Conservation (phyloP, 352 stramenopile genomes). For the Phytophthora sojae region DNA sequence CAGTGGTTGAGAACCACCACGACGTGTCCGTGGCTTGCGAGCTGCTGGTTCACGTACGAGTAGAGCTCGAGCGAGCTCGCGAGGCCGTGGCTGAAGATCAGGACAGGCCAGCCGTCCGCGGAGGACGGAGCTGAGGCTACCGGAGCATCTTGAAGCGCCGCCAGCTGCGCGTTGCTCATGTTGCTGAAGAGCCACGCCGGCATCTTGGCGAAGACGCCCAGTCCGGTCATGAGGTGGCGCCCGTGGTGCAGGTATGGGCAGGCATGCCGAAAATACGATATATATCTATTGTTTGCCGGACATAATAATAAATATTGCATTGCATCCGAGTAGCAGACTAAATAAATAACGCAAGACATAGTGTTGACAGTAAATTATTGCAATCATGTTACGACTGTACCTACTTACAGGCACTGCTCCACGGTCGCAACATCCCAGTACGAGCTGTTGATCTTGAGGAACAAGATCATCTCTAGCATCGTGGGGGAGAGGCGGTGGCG, state of each 20-base stretch:
- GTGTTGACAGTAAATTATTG: too few relatives aligned
- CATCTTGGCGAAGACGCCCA: slow-evolving; percentile 57
- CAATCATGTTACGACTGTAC: too few relatives aligned
- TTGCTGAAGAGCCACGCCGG: slow-evolving; percentile 65
- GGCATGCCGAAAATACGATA: too few relatives aligned
- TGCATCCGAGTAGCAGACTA: too few relatives aligned
- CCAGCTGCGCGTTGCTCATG: slow-evolving; percentile 57
- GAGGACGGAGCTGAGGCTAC: slow-evolving; percentile 28
- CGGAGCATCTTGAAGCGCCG: slow-evolving; percentile 49
- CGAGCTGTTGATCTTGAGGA: too few relatives aligned
- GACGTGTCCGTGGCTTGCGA: slow-evolving; percentile 69
- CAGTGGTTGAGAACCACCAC: slow-evolving; percentile 70
- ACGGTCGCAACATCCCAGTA: too few relatives aligned
- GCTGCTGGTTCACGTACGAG: slow-evolving; percentile 63
- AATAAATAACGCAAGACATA: too few relatives aligned
- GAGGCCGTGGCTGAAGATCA: slow-evolving; percentile 75
- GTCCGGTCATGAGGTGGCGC: slow-evolving; percentile 54
- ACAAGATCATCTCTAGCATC: too few relatives aligned
- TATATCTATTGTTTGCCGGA: too few relatives aligned
- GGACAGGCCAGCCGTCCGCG: slow-evolving; percentile 50
- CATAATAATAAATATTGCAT: too few relatives aligned
- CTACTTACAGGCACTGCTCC: too few relatives aligned
- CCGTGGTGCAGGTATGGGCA: slow-evolving; percentile 62
- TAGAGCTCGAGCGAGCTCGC: slow-evolving; percentile 70
- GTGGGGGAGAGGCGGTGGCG: too few relatives aligned